Evolutionary conservation across 2,329 filamentous ascomycete species (phyloP).

Genomic region (Scedosporium minutisporum): DNA sequence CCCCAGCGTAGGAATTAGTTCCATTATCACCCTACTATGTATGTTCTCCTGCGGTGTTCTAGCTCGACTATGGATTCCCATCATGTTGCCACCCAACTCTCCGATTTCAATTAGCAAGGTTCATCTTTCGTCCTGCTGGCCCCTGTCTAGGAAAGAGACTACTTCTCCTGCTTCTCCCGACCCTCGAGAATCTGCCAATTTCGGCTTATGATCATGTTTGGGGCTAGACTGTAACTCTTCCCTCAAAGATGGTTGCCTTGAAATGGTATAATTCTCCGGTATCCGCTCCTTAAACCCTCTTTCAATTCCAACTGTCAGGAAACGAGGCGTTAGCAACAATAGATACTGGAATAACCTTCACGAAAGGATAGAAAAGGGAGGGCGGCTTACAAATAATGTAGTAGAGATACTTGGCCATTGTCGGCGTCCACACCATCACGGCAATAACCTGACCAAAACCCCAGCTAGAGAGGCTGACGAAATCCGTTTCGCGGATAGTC

Average conservation of each 20-base stretch:
- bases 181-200: not conserved
- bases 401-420: not conserved
- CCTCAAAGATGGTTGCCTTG: not conserved
- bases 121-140: too few species aligned
- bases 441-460: not conserved
- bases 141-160: not conserved
- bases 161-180: not conserved
- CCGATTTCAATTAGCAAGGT: too few species aligned
- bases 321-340: not conserved
- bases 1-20: too few species aligned
- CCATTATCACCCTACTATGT: too few species aligned
- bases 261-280: slow-evolving; percentile 1
- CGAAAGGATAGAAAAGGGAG: not conserved
- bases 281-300: not conserved
- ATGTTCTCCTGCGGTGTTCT: too few species aligned
- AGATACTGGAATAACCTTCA: not conserved
- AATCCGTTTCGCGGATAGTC: not conserved
- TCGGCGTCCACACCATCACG: slow-evolving; percentile 2
- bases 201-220: not conserved
- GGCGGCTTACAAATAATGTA: not conserved
- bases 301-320: slow-evolving; percentile 1
- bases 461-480: not conserved
- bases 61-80: too few species aligned
- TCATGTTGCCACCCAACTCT: too few species aligned
- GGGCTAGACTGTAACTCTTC: not conserved